phyloP scores from a whole-genome alignment of 345 rosid species.

The Eucalyptus caleyi region DNA sequence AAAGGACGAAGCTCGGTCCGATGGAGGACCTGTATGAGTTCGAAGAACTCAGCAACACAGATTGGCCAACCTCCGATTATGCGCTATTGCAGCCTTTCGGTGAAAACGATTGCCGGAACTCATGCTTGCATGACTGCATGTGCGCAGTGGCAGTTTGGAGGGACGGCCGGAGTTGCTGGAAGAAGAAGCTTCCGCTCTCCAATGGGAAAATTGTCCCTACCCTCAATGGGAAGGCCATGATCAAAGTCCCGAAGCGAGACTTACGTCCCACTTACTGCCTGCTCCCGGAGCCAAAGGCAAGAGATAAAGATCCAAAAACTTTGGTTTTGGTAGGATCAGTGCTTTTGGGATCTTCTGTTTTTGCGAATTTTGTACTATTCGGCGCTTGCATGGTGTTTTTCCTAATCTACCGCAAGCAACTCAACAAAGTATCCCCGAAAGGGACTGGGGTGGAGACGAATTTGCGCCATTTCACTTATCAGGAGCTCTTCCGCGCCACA shows the following conservation, averaged over 20 bases:
- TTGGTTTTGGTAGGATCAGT: too few species aligned
- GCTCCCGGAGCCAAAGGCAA: too few species aligned
- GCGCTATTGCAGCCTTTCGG: not conserved
- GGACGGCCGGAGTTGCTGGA: not conserved
- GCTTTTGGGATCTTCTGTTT: too few species aligned
- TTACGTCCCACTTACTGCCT: accelerated
- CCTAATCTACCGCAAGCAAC: too few species aligned
- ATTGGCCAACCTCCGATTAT: conserved; percentile 26
- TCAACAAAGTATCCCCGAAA: too few species aligned
- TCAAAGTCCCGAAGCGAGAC: conserved; percentile 1
- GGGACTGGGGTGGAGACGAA: too few species aligned
- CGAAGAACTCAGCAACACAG: not conserved
- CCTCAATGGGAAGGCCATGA: not conserved
- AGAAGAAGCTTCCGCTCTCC: conserved; percentile 23
- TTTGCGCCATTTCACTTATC: too few species aligned
- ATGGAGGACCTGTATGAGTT: not conserved
- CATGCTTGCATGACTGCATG: conserved; percentile 25
- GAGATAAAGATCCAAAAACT: too few species aligned
- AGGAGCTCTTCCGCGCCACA: too few species aligned
- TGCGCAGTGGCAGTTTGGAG: conserved; percentile 10
- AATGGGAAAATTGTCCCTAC: not conserved
- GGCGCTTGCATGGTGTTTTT: too few species aligned
- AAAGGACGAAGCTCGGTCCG: not conserved
- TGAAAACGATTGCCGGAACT: not conserved
- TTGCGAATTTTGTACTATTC: too few species aligned